phyloP scores from a whole-genome alignment of 345 rosid genomes.

The Moringa oleifera region DNA sequence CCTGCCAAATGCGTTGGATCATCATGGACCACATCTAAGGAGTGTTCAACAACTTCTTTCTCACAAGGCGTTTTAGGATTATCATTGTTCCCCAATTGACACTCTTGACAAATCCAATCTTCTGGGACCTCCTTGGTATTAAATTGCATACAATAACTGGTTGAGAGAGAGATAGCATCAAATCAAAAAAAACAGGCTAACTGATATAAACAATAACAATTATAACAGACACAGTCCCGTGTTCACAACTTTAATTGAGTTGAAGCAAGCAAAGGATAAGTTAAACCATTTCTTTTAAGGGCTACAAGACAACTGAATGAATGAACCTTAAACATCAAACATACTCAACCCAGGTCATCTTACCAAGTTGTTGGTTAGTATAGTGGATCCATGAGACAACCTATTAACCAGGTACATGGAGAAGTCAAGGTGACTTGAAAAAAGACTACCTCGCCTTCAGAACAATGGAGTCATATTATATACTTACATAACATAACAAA shows the following conservation, averaged over 20 bases:
- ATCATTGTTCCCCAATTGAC: conserved; percentile 7
- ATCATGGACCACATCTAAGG: conserved; percentile 4
- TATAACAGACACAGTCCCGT: too few relatives aligned
- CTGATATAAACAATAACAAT: neutral
- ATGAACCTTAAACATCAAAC: neutral
- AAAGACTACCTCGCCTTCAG: neutral
- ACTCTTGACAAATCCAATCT: conserved; percentile 42
- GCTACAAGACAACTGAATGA: neutral
- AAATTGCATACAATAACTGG: conserved; percentile 45
- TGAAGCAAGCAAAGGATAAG: conserved; percentile 2
- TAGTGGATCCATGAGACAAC: too few relatives aligned
- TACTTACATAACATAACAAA: conserved; percentile 4
- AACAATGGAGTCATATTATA: conserved; percentile 1
- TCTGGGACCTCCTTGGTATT: neutral
- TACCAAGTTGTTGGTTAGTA: too few relatives aligned
- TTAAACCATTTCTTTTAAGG: neutral
- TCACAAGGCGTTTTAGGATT: conserved; percentile 17
- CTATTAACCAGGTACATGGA: too few relatives aligned
- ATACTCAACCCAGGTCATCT: too few relatives aligned
- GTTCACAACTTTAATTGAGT: neutral
- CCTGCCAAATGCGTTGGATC: conserved; percentile 1
- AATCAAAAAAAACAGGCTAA: conserved; percentile 8
- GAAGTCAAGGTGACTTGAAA: too few relatives aligned
- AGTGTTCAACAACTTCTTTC: conserved; percentile 10
- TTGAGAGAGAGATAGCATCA: conserved; percentile 1